Conservation (phyloP, 805 yeast genomes). For the Brettanomyces naardenensis region DNA sequence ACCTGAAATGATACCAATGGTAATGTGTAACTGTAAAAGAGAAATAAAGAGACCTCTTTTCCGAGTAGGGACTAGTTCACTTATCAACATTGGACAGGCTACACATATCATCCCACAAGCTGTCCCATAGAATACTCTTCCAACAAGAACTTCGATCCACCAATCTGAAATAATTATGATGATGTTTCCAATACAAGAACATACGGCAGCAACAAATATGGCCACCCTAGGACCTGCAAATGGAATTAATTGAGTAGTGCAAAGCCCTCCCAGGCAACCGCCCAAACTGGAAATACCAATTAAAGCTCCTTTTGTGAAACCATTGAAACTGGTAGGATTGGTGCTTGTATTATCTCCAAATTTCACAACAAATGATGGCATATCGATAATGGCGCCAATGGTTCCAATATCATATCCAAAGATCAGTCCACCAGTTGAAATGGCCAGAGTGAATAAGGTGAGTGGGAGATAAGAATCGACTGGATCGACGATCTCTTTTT, state of each 20-base stretch:
- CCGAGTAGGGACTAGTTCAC: slow-evolving; percentile 26
- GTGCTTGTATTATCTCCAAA: slow-evolving; percentile 17
- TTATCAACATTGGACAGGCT: slow-evolving; percentile 28
- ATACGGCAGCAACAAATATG: slow-evolving; percentile 15
- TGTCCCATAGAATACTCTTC: slow-evolving; percentile 25
- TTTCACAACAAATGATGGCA: slow-evolving; percentile 17
- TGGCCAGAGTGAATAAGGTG: slow-evolving; percentile 16
- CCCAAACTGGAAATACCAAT: slow-evolving; percentile 25
- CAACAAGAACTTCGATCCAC: slow-evolving; percentile 22
- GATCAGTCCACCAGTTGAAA: slow-evolving; percentile 26
- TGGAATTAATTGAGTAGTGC: slow-evolving; percentile 17
- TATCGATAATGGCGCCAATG: slow-evolving; percentile 26
- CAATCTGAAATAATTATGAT: slow-evolving; percentile 10
- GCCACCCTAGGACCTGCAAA: slow-evolving; percentile 19
- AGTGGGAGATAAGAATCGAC: slow-evolving; percentile 16
- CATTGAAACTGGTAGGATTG: slow-evolving; percentile 8
- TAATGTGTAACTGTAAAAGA: slow-evolving; percentile 25
- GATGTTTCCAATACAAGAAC: slow-evolving; percentile 16
- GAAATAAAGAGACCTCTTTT: slow-evolving; percentile 26
- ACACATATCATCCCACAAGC: slow-evolving; percentile 25
- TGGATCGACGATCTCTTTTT: slow-evolving; percentile 5
- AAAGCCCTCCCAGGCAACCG: slow-evolving; percentile 26
- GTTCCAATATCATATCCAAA: slow-evolving; percentile 32
- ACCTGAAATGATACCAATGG: slow-evolving; percentile 27
- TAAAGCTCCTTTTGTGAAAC: slow-evolving; percentile 23